These are phyloP conservation scores for Colletotrichum trifolii DNA, from an alignment of 2,329 filamentous ascomycete genomes.

Conservation along the genomic window DNA sequence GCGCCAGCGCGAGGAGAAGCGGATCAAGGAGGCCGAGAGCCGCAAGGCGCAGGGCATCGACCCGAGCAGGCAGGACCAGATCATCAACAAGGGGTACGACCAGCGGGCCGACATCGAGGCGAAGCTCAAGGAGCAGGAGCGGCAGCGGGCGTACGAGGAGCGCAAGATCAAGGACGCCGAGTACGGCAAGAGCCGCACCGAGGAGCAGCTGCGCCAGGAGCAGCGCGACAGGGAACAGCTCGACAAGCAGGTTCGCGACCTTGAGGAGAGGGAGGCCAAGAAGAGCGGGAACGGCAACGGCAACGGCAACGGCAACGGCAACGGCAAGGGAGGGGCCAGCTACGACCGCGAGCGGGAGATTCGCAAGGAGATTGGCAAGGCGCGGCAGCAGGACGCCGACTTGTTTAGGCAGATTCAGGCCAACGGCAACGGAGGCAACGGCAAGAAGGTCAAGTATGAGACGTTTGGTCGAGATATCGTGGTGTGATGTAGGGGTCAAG, in stretches of 20 bases:
- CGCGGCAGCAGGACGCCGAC: neutral
- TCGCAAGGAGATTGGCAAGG: neutral
- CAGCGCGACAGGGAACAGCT: neutral
- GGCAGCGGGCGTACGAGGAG: neutral
- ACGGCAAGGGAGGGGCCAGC: too few species aligned
- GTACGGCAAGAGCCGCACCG: neutral
- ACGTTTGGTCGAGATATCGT: too few species aligned
- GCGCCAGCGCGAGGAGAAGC: neutral
- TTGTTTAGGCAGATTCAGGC: too few species aligned
- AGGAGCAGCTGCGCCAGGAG: constrained; percentile 3
- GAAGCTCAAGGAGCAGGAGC: constrained; percentile 6
- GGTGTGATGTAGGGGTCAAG: too few species aligned
- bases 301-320: too few species aligned
- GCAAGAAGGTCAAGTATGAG: too few species aligned
- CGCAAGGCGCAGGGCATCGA: neutral
- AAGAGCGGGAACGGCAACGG: too few species aligned
- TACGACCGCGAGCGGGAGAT: neutral
- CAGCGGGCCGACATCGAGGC: neutral
- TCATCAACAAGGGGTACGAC: constrained; percentile 6
- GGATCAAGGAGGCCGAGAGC: neutral
- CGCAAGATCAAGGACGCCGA: neutral
- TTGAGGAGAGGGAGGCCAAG: too few species aligned
- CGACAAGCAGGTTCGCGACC: too few species aligned
- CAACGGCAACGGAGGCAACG: too few species aligned
- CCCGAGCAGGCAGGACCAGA: neutral